phyloP scores from a whole-genome alignment of 176 grass and related monocot genomes.

The Oryza glaberrima region DNA sequence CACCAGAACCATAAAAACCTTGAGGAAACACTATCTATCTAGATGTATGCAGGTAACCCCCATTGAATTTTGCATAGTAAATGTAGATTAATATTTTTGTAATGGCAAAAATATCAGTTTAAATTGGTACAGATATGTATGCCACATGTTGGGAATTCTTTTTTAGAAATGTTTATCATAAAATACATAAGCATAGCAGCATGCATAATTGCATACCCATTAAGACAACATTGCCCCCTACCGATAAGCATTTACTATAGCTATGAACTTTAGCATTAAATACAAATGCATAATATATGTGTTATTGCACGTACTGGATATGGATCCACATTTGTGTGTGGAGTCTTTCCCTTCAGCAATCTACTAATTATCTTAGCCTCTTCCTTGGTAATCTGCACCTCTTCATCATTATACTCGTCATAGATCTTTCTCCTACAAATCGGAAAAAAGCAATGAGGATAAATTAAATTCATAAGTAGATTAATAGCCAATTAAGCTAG shows the following conservation, averaged over 20 bases:
- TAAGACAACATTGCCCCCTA: neutral
- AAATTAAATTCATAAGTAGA: conserved; percentile 29
- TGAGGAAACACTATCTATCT: neutral
- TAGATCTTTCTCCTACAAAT: conserved; percentile 76
- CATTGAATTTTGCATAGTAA: neutral
- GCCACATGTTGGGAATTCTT: neutral
- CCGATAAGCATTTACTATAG: neutral
- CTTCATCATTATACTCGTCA: conserved; percentile 92
- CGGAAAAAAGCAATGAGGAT: conserved; percentile 6
- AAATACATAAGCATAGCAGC: neutral
- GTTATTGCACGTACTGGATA: conserved; percentile 68
- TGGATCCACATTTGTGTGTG: conserved; percentile 83
- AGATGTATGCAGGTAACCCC: conserved; percentile 19
- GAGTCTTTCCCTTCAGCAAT: conserved; percentile 84
- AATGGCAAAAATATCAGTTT: neutral
- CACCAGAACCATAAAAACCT: too few species aligned
- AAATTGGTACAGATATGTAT: too few species aligned
- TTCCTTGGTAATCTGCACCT: conserved; percentile 88
- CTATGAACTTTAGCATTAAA: conserved; percentile 4
- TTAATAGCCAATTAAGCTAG: neutral
- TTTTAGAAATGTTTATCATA: neutral
- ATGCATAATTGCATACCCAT: conserved; percentile 4
- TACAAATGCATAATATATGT: conserved; percentile 6
- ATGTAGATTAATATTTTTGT: conserved; percentile 16
- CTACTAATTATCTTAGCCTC: conserved; percentile 86